Evolutionary conservation across 2,329 filamentous ascomycete genomes (phyloP), one percentile per base, ranked within the genome.

Genomic region (Blastomyces emzantsi): DNA sequence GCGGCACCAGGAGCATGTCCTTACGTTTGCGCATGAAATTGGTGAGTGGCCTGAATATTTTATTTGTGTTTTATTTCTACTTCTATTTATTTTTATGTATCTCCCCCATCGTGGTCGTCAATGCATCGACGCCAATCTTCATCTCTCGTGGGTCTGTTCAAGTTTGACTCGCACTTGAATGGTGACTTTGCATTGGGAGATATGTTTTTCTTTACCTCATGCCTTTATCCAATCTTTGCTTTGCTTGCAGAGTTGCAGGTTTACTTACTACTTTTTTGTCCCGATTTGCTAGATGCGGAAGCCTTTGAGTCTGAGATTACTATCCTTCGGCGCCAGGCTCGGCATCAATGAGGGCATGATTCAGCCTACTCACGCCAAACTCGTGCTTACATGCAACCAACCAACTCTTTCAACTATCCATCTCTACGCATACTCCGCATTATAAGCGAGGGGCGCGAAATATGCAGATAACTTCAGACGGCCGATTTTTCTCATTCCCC

Each of bases 281-380:
- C 39, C 6, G 45, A 33, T 60, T 60, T 11, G 9, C 22, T 59
- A 79, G 77, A 79, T 69, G 75, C 77, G 6, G 71, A 73, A 25
- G 69, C 66, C 8, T 79, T 79, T 64, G 62, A 75, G 25, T 67
- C 72, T 11, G 70, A 67, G 1, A 73, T 79, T 57, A 63, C 69
- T 6, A 69, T 73, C 39, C 68, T 76, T 22, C 57, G 55, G 28
- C 52, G 7, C 36, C 17, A 36, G 1, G 8, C 19, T 39, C 52
- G 52, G n/a, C 13, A n/a, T 55, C 11, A 55, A 55, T 36, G 52
- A 28, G 28, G 41, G 30, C 51, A 55, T 25, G 51, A 15, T 54
- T 8, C 51, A 2, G 25, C 25, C 19, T 19, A 8, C 19, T n/a
- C 43, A 43, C 41, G 41, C 15, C 41, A 43, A 19, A 19, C 19